These are phyloP conservation scores for Pestalotiopsis sp. DNA, from an alignment of 2,329 filamentous ascomycete genomes.

Conservation along the genomic window DNA sequence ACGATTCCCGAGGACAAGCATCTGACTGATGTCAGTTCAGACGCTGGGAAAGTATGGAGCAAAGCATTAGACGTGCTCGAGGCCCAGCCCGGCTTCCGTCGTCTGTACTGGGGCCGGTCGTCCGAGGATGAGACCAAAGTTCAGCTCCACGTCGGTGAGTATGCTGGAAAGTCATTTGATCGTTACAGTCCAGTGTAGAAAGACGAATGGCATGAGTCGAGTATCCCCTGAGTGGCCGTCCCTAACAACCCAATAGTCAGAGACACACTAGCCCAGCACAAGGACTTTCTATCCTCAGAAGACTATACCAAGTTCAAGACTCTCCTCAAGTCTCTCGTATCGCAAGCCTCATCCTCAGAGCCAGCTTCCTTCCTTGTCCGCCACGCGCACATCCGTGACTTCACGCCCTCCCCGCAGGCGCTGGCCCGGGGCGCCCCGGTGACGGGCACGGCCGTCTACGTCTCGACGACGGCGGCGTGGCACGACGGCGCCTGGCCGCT, in stretches of 20 bases:
- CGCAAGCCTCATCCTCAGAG: neutral
- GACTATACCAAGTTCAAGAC: neutral
- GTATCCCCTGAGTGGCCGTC: neutral
- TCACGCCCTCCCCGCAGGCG: neutral
- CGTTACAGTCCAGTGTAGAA: neutral
- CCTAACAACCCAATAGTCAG: neutral
- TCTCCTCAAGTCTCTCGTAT: neutral
- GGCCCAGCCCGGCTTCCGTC: neutral
- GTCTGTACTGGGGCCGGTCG: conserved; percentile 11
- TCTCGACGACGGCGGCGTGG: conserved; percentile 20
- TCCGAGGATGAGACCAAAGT: conserved; percentile 8
- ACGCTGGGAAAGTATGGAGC: conserved; percentile 13
- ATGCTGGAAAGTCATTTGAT: neutral
- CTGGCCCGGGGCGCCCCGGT: neutral
- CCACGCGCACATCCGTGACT: conserved; percentile 4
- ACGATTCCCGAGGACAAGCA: conserved; percentile 14
- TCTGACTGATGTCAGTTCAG: conserved; percentile 8
- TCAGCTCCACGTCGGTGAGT: conserved; percentile 9
- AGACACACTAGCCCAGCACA: neutral
- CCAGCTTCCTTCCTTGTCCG: neutral
- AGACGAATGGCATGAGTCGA: too few species aligned
- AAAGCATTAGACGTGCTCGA: neutral
- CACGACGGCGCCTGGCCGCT: conserved; percentile 21
- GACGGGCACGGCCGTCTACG: conserved; percentile 33
- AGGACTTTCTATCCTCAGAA: neutral